phyloP scores from a whole-genome alignment of 1,284 basidiomycete genomes.

The Apiotrichum mycotoxinovorans region DNA sequence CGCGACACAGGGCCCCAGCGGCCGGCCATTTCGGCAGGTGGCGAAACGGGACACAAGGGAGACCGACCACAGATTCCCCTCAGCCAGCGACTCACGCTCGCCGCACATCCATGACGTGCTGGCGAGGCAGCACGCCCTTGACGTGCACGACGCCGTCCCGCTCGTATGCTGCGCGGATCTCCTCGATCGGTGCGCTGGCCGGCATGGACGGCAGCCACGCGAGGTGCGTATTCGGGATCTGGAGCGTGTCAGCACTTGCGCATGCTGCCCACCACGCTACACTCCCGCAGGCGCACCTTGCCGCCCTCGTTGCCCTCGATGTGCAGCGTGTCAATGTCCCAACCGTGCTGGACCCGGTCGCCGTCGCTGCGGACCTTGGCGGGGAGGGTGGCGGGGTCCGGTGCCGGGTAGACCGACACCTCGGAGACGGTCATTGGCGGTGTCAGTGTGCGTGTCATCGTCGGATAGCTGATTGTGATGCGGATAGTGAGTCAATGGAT shows the following conservation, averaged over 20 bases:
- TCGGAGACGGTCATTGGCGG: conserved; percentile 16
- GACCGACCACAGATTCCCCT: neutral
- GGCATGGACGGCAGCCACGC: conserved; percentile 15
- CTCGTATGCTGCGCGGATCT: conserved; percentile 15
- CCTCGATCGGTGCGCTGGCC: conserved; percentile 12
- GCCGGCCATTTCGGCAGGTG: no score
- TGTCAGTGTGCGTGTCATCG: no score
- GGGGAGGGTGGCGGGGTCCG: conserved; percentile 1
- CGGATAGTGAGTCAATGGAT: no score
- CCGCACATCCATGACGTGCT: conserved; percentile 7
- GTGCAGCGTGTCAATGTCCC: conserved; percentile 10
- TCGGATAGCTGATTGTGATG: no score
- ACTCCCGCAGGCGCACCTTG: neutral
- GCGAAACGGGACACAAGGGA: neutral
- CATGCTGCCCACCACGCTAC: neutral
- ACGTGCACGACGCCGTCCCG: conserved; percentile 21
- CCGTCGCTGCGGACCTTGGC: conserved; percentile 8
- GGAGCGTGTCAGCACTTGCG: neutral
- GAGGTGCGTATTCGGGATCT: conserved; percentile 16
- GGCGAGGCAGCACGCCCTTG: conserved; percentile 11
- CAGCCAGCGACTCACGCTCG: neutral
- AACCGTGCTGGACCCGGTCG: neutral
- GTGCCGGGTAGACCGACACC: conserved; percentile 9
- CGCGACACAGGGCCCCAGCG: no score
- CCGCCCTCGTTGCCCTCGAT: conserved; percentile 21